phyloP scores from a whole-genome alignment of 2,329 filamentous ascomycete genomes.

The Cadophora sp. region DNA sequence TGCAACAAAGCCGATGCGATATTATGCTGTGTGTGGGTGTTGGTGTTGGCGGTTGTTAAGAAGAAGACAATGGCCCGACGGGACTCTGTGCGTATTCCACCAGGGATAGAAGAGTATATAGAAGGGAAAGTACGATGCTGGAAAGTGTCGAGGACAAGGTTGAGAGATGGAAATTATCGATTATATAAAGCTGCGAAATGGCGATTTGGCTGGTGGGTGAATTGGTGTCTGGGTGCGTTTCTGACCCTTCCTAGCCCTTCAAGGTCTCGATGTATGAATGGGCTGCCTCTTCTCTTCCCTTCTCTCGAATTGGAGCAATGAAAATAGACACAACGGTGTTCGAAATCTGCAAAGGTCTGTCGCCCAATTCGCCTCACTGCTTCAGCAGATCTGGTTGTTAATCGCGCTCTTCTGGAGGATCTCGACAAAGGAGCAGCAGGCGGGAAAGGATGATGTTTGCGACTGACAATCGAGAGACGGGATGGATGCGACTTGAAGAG shows the following conservation, averaged over 20 bases:
- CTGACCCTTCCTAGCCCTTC: background rate
- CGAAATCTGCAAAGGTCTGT: background rate
- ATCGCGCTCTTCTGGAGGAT: background rate
- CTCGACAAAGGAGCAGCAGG: background rate
- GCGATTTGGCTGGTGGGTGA: slow-evolving; percentile 1
- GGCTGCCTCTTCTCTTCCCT: background rate
- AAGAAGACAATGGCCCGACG: slow-evolving; percentile 15
- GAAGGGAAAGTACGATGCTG: slow-evolving; percentile 12
- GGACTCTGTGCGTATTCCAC: slow-evolving; percentile 27
- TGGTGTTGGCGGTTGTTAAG: slow-evolving; percentile 8
- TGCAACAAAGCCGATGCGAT: slow-evolving; percentile 28
- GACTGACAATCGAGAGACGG: background rate
- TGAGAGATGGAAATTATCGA: slow-evolving; percentile 18
- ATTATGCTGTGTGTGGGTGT: slow-evolving; percentile 10
- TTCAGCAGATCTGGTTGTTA: background rate
- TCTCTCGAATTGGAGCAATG: background rate
- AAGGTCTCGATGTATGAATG: background rate
- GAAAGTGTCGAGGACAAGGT: slow-evolving; percentile 13
- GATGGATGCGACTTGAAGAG: slow-evolving; percentile 6
- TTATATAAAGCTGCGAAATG: slow-evolving; percentile 11
- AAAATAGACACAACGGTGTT: background rate
- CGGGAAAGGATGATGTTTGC: slow-evolving; percentile 8
- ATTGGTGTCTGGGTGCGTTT: too few relatives aligned
- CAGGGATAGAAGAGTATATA: slow-evolving; percentile 32
- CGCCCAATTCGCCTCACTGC: background rate